phyloP scores from a whole-genome alignment of 1,139 yeast species.

The Schwanniomyces etchellsii region DNA sequence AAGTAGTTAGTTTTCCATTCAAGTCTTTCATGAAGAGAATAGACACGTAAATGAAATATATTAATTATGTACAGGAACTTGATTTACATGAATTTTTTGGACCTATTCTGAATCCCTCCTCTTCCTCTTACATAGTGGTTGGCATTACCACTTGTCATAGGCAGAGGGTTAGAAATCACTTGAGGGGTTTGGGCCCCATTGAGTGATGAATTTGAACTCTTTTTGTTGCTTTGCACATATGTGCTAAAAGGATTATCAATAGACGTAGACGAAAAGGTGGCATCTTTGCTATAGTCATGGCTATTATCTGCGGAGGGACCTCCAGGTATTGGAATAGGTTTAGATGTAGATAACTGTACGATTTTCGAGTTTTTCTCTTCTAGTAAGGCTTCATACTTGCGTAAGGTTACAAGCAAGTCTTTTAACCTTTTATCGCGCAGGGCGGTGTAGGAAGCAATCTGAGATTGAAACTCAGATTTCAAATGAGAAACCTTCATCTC shows the following conservation, averaged over 20 bases:
- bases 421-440: constrained; percentile 28
- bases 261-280: no score
- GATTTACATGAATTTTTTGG: constrained; percentile 27
- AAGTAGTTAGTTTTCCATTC: no score
- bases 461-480: constrained; percentile 23
- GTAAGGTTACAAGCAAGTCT: constrained; percentile 23
- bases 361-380: constrained; percentile 35
- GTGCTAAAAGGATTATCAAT: no score
- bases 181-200: no score
- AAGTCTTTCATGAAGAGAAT: no score
- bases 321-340: constrained; percentile 38
- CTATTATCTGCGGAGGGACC: background rate
- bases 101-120: constrained; percentile 46
- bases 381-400: constrained; percentile 30
- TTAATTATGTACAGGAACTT: background rate
- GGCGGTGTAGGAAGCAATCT: constrained; percentile 14
- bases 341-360: constrained; percentile 31
- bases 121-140: constrained; percentile 41
- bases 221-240: no score
- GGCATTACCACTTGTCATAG: background rate
- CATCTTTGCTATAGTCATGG: no score
- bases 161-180: no score
- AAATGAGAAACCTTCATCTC: constrained; percentile 20
- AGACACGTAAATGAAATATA: background rate
- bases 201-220: no score